Base-by-base conservation (phyloP, 176 grass and related monocot genomes). In the Cenchrus fungigraminus region DNA sequence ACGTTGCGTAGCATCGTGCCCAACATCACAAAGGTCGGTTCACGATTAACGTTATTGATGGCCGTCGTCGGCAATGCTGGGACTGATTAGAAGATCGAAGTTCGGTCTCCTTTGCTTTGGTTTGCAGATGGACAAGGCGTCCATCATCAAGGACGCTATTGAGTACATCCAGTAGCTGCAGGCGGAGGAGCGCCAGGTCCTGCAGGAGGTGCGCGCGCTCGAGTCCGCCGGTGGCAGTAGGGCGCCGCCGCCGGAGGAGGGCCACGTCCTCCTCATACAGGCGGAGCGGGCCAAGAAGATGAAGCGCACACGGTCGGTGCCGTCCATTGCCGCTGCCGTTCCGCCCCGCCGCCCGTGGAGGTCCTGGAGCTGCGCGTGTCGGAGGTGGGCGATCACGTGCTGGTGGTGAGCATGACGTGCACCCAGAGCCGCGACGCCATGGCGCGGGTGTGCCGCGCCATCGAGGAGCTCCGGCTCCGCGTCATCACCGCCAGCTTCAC, bases 71-170 rank as follows among this genome's bases (percentile, higher is more conserved):
- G 6, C 54, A 15, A 1, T 91, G 60, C 78, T 88, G 66, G 29
- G 0, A 5, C 11, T 17, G 37, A 40, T 4, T 4, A 4, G 37
- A 40, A 40, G 37, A 4, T 40, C 3, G 37, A 40, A 2, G 37
- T 40, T 40, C 37, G 37, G 3, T 40, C 37, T 40, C 37, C 37
- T 40, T 57, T 20, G 55, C 5, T 20, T 17, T 56, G 71, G 2
- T 9, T 9, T 87, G 17, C 66, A 98, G 97, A 94, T 99, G 94
- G 97, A 99, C 81, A 99, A 96, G 91, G 94, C 94, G 3, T 99
- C 97, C 20, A 96, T 94, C 73, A 73, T 99, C 80, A 96, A 88
- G 85, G 97, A 99, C 76, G 97, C 97, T 9, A 99, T 99, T 64
- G 83, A 88, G 20, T 99, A 96, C 90, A 92, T 99, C 87, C 62